Base-by-base conservation (phyloP, 352 stramenopile genomes). In the Globisporangium megalacanthum region DNA sequence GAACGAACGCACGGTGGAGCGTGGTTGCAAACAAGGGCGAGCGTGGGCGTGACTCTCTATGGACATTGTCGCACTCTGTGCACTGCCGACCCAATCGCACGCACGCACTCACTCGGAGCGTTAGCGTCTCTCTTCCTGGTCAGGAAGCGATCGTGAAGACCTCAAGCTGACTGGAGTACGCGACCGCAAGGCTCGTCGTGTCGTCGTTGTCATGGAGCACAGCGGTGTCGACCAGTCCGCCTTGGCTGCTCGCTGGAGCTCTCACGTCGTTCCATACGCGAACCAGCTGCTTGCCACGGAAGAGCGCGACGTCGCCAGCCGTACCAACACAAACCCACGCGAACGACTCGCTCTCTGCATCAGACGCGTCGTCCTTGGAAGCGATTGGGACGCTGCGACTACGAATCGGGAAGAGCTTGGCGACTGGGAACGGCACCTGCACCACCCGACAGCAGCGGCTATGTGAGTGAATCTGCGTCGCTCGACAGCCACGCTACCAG, bases 311-410 rank as follows among this genome's bases (percentile, higher is more conserved):
- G 57, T 83, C 62, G 9, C 74, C 70, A 44, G 69, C 56, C 9
- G 64, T 41, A 14, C 76, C 76, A 14, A 83, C 19, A 31, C 69
- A 74, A 6, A 79, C 49, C 72, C 72, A 86, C 22, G 54, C 15
- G 46, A 77, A 45, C 2, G 35, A 20, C n/a, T 6, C 56, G 35
- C 25, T 17, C 31, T 49, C 60, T 17, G 17, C 22, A 39, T 17
- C 64, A 0, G 51, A 41, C 1, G 22, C 61, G 4, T 15, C 10
- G 35, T 39, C 35, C 35, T 39, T 13, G 35, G 35, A 39, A 39
- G 35, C 6, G 35, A 8, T 13, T 5, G 35, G 35, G 35, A 39
- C 35, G 7, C 73, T 63, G 36, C 25, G 25, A 29, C 14, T 33
- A 1, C 60, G 42, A 14, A 6, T 31, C 14, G 11, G 53, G 41